Evolutionary conservation across 1,284 basidiomycete species (phyloP).

Genomic region (Megacollybia platyphylla): DNA sequence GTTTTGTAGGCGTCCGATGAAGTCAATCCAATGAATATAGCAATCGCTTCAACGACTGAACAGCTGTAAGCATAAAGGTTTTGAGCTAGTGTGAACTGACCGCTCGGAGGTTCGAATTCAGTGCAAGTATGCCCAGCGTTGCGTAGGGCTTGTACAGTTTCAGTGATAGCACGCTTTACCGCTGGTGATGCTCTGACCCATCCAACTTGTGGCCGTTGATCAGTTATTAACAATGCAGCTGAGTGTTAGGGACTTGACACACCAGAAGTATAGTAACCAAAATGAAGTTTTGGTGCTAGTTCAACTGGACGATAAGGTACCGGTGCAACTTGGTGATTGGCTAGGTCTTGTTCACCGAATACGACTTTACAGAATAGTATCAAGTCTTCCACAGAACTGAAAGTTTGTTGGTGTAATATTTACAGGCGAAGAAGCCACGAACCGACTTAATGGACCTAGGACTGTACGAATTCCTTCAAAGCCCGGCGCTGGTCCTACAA

Average conservation of each 20-base stretch:
- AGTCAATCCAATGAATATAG: constrained; percentile 51
- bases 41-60: constrained; percentile 16
- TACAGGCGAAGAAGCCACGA: constrained; percentile 5
- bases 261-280: constrained; percentile 66
- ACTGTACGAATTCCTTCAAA: constrained; percentile 53
- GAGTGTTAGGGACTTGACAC: constrained; percentile 9
- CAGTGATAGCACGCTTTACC: constrained; percentile 65
- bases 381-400: constrained; percentile 18
- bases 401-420: not conserved
- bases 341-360: constrained; percentile 36
- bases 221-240: too few species aligned
- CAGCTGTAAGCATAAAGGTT: constrained; percentile 3
- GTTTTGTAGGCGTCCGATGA: constrained; percentile 72
- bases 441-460: constrained; percentile 70
- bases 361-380: constrained; percentile 41
- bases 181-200: constrained; percentile 69
- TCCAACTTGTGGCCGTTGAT: constrained; percentile 29
- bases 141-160: constrained; percentile 57
- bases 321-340: constrained; percentile 32
- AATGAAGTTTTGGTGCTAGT: constrained; percentile 44
- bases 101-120: constrained; percentile 41
- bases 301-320: constrained; percentile 46
- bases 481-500: constrained; percentile 38
- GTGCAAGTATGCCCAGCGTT: constrained; percentile 70
- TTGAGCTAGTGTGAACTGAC: constrained; percentile 18